phyloP scores from a whole-genome alignment of 2,329 filamentous ascomycete genomes.

The Fusarium verticillioides region DNA sequence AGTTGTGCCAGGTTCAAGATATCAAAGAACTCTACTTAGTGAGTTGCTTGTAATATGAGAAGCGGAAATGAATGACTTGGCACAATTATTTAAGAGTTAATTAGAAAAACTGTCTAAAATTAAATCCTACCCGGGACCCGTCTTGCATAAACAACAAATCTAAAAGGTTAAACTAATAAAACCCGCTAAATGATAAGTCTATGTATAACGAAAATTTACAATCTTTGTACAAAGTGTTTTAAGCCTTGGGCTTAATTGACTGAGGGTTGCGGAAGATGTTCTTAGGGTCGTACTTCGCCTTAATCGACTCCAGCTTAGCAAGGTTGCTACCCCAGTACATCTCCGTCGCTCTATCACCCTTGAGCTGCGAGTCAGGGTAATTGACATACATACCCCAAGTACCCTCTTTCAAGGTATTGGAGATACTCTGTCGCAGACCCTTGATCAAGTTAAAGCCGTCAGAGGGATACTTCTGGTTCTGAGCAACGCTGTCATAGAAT shows the following conservation, averaged over 20 bases:
- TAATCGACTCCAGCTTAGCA: slow-evolving; percentile 48
- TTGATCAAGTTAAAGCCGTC: slow-evolving; percentile 50
- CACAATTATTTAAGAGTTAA: too few relatives aligned
- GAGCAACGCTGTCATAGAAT: slow-evolving; percentile 55
- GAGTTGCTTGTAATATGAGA: too few relatives aligned
- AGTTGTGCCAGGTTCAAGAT: too few relatives aligned
- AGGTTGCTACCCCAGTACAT: slow-evolving; percentile 54
- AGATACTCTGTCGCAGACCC: slow-evolving; percentile 50
- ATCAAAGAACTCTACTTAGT: too few relatives aligned
- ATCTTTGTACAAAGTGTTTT: accelerated
- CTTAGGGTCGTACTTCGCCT: slow-evolving; percentile 50
- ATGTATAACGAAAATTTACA: background rate
- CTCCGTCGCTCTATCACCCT: slow-evolving; percentile 47
- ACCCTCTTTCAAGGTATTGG: slow-evolving; percentile 40
- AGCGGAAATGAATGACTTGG: too few relatives aligned
- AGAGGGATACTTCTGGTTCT: slow-evolving; percentile 44
- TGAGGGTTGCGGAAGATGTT: slow-evolving; percentile 56
- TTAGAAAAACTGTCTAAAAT: accelerated
- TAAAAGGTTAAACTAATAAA: background rate
- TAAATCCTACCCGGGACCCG: background rate
- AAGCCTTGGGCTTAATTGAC: slow-evolving; percentile 34
- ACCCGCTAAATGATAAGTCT: background rate
- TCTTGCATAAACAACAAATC: background rate
- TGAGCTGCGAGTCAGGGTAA: slow-evolving; percentile 53
- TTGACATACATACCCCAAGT: slow-evolving; percentile 56